A percentile compares a stretch with the other conserved stretches of the same genome.
These are phyloP conservation scores for Sclerotinia spermophila DNA, from an alignment of 2,329 filamentous ascomycete species.

Conservation along the genomic window DNA sequence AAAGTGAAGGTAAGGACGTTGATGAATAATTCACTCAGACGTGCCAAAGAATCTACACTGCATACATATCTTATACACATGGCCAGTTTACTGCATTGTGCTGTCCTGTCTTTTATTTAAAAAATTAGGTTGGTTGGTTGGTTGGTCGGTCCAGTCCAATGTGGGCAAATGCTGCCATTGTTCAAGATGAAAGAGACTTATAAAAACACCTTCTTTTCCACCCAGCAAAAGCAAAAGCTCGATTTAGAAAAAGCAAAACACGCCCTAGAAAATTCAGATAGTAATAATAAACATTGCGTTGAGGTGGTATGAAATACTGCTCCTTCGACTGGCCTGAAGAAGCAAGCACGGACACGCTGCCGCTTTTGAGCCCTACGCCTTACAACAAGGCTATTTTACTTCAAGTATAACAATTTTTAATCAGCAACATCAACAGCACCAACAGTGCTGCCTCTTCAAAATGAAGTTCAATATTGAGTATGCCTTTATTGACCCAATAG, in stretches of 20 bases:
- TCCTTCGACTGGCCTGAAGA: background rate
- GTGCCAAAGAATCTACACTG: background rate
- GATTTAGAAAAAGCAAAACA: background rate
- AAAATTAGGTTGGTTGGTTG: background rate
- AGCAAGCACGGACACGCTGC: constrained; percentile 5
- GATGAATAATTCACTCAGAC: background rate
- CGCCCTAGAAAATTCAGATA: background rate
- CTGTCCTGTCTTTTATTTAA: no score
- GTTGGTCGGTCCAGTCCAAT: background rate
- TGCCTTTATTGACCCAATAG: constrained; percentile 25
- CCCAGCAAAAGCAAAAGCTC: background rate
- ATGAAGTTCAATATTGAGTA: constrained; percentile 81
- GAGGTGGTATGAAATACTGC: background rate
- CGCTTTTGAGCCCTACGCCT: constrained; percentile 13
- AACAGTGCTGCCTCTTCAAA: constrained; percentile 33
- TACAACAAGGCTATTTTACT: constrained; percentile 11
- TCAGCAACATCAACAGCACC: constrained; percentile 13
- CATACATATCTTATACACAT: no score
- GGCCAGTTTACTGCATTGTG: no score
- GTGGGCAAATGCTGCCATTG: background rate
- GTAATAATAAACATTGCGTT: background rate
- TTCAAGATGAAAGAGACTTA: background rate
- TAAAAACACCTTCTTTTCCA: background rate
- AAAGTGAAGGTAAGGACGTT: background rate
- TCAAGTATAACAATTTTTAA: background rate